These are phyloP conservation scores for Fusarium kyushuense DNA, from an alignment of 2,329 filamentous ascomycete species.

Conservation along the genomic window DNA sequence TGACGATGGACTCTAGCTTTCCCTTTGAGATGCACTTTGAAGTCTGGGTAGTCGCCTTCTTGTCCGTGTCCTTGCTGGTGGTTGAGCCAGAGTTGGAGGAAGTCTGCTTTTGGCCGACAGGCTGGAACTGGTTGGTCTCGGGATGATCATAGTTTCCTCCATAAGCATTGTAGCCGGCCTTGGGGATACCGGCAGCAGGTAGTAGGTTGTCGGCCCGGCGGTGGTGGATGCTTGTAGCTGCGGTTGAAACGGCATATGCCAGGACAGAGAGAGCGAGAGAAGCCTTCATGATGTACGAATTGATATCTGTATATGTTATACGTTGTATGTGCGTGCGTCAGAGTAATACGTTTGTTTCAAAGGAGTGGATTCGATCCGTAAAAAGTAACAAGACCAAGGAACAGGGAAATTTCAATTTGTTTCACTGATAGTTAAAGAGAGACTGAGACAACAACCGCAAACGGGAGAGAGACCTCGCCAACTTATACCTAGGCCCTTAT, in stretches of 20 bases:
- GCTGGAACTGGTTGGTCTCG: constrained; percentile 28
- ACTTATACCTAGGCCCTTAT: constrained; percentile 19
- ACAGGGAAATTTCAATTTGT: constrained; percentile 13
- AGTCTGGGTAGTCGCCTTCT: background rate
- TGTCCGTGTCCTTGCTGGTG: background rate
- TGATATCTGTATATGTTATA: background rate
- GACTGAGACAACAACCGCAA: constrained; percentile 19
- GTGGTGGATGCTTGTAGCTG: constrained; percentile 22
- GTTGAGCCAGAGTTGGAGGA: background rate
- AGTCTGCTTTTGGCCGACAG: constrained; percentile 24
- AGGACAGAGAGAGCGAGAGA: constrained; percentile 24
- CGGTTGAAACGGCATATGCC: constrained; percentile 28
- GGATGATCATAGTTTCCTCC: constrained; percentile 36
- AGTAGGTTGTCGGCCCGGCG: constrained; percentile 20
- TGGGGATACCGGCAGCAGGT: constrained; percentile 23
- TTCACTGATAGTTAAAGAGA: constrained; percentile 24
- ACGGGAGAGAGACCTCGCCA: constrained; percentile 1
- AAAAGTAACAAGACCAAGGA: constrained; percentile 12
- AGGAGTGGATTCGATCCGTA: constrained; percentile 21
- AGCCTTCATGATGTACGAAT: constrained; percentile 26
- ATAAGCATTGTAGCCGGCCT: constrained; percentile 28
- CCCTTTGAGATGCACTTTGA: constrained; percentile 22
- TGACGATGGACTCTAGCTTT: constrained; percentile 30
- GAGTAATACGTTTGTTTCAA: constrained; percentile 8
- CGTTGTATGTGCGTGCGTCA: background rate